Base-by-base conservation (phyloP, 2,329 filamentous ascomycete species). In the Fusarium verrucosum region DNA sequence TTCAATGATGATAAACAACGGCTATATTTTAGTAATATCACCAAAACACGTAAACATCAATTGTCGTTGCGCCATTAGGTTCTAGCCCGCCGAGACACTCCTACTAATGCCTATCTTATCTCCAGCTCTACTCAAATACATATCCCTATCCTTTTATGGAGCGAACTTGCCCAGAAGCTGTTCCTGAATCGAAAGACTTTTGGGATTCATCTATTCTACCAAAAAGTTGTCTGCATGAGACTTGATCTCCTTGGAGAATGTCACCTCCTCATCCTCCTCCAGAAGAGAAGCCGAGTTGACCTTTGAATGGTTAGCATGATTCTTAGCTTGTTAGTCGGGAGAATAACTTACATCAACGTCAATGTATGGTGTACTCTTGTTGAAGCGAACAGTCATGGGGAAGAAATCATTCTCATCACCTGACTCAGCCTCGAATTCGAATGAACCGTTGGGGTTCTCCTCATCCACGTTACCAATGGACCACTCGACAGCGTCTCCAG, bases 381-480 rank as follows among this genome's bases (percentile, higher is more conserved):
- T 89, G 79, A 99, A 99, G 51, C 89, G 86, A 60, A 98, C 89
- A 50, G 87, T 90, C 94, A 99, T 98, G 2, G 95, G 95, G 88
- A 99, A 99, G 82, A 98, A 98, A 71, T 97, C 94, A 54, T 92
- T 89, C 75, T 98, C 95, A 68, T 94, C 92, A 52, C 88, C 87
- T 11, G 92, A 92, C 76, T 92, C 88, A 2, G 93, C 92, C 78
- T 98, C 95, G 69, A 99, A 98, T 77, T 99, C 95, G 73, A 99
- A 98, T 42, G 91, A 90, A 17, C 95, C 95, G 36, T 83, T 93
- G 17, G 89, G 80, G 75, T 95, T 97, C 56, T 89, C 89, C 46
- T 92, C 89, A 72, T 94, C 91, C 36, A 98, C 89, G 6, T 87
- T 86, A 61, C 95, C 94, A 71, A 99, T 91, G 37, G 89, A 91